These are phyloP conservation scores for Lasiosphaeria ovina DNA, from an alignment of 495 filamentous ascomycete species.

Conservation along the genomic window DNA sequence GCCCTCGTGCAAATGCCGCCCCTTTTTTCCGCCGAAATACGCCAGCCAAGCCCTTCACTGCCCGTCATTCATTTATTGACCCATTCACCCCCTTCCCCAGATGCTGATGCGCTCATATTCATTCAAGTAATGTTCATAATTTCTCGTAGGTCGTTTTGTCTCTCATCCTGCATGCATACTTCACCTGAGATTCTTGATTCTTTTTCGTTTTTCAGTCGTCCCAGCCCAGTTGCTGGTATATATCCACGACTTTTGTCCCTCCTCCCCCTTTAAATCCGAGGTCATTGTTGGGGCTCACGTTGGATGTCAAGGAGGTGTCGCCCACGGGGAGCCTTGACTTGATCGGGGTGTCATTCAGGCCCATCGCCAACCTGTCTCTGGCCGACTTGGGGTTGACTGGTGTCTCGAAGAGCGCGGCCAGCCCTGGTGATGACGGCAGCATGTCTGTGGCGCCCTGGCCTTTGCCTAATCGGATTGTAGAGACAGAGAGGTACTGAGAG, in stretches of 20 bases:
- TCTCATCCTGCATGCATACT: background rate
- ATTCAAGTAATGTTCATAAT: background rate
- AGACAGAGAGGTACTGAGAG: slow-evolving; percentile 12
- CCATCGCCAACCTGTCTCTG: slow-evolving; percentile 16
- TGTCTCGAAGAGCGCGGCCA: slow-evolving; percentile 35
- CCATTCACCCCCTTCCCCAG: background rate
- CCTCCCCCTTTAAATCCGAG: background rate
- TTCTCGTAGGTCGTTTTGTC: background rate
- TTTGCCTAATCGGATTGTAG: slow-evolving; percentile 13
- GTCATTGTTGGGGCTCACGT: background rate
- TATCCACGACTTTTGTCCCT: slow-evolving; percentile 37
- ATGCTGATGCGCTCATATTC: background rate
- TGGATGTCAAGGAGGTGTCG: slow-evolving; percentile 17
- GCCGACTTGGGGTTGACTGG: slow-evolving; percentile 31
- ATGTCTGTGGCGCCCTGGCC: slow-evolving; percentile 32
- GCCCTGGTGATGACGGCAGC: slow-evolving; percentile 42
- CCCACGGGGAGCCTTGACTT: slow-evolving; percentile 27
- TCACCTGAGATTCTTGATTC: background rate
- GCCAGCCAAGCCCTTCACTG: background rate
- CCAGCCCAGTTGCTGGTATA: slow-evolving; percentile 77
- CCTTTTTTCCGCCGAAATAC: background rate
- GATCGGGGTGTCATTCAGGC: slow-evolving; percentile 46
- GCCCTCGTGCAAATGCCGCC: too few species aligned
- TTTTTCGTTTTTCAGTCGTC: slow-evolving; percentile 42
- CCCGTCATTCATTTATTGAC: background rate